Conservation (phyloP, 768 basidiomycete genomes). For the Phanerodontia chrysosporium region DNA sequence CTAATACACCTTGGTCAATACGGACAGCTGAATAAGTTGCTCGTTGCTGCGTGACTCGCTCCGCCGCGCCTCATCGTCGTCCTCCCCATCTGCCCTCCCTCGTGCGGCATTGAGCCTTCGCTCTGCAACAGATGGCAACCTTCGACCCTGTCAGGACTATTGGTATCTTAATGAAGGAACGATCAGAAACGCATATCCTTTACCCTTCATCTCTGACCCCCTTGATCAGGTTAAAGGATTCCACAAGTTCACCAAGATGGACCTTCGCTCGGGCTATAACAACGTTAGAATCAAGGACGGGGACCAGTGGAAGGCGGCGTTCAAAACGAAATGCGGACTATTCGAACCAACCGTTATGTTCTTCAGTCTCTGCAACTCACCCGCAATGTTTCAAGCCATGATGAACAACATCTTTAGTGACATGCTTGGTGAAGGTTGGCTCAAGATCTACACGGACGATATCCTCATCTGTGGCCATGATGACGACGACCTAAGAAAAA, state of each 20-base stretch:
- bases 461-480: slow-evolving; percentile 27
- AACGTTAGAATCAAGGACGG: slow-evolving; percentile 33
- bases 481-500: slow-evolving; percentile 17
- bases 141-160: slow-evolving; percentile 24
- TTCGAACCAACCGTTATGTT: slow-evolving; percentile 40
- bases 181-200: slow-evolving; percentile 28
- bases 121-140: too few species aligned
- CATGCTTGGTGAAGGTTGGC: slow-evolving; percentile 26
- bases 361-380: slow-evolving; percentile 33
- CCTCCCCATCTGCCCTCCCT: too few species aligned
- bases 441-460: slow-evolving; percentile 40
- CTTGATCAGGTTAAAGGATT: slow-evolving; percentile 17
- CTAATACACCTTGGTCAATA: too few species aligned
- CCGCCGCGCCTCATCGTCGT: too few species aligned
- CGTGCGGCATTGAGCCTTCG: too few species aligned
- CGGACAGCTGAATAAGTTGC: too few species aligned
- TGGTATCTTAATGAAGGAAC: slow-evolving; percentile 29
- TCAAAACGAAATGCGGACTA: slow-evolving; percentile 31
- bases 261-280: slow-evolving; percentile 30
- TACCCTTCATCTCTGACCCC: slow-evolving; percentile 29
- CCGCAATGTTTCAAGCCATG: slow-evolving; percentile 31
- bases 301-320: slow-evolving; percentile 38
- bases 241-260: slow-evolving; percentile 26
- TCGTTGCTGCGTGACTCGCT: too few species aligned
- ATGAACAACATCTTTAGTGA: slow-evolving; percentile 29